These are phyloP conservation scores for Pythium oligandrum DNA, from an alignment of 352 stramenopile genomes.

Conservation along the genomic window DNA sequence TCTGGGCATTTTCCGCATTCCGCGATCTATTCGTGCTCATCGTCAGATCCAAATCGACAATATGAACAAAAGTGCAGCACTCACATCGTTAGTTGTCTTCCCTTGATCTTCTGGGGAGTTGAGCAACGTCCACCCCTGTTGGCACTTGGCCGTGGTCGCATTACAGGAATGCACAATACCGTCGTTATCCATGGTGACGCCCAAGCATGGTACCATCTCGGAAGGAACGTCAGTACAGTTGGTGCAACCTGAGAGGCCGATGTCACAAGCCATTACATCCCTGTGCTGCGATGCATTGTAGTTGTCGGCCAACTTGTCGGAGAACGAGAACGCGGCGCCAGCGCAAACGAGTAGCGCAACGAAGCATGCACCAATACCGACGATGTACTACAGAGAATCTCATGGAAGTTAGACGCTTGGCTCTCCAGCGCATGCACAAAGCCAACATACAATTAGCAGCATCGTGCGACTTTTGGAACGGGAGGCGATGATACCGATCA, in stretches of 20 bases:
- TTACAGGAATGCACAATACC: slow-evolving; percentile 46
- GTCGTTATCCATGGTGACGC: slow-evolving; percentile 24
- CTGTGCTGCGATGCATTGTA: slow-evolving; percentile 29
- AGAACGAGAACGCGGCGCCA: slow-evolving; percentile 61
- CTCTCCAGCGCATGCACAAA: not conserved
- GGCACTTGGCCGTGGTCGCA: slow-evolving; percentile 22
- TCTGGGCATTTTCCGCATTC: slow-evolving; percentile 72
- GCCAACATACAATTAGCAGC: slow-evolving; percentile 55
- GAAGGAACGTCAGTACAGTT: slow-evolving; percentile 53
- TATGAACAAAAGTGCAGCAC: slow-evolving; percentile 6
- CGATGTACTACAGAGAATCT: slow-evolving; percentile 42
- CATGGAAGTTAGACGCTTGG: too few relatives aligned
- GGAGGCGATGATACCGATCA: slow-evolving; percentile 63
- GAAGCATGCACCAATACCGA: slow-evolving; percentile 60
- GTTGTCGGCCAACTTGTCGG: slow-evolving; percentile 42
- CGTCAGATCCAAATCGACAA: too few relatives aligned
- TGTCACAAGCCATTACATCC: slow-evolving; percentile 55
- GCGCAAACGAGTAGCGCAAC: slow-evolving; percentile 57
- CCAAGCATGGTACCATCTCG: slow-evolving; percentile 31
- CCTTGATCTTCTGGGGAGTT: slow-evolving; percentile 46
- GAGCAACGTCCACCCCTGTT: slow-evolving; percentile 52
- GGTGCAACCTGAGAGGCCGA: slow-evolving; percentile 56
- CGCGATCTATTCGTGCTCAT: slow-evolving; percentile 34
- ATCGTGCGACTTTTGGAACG: slow-evolving; percentile 70
- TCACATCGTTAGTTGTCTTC: slow-evolving; percentile 57